Conservation (phyloP, 1,284 basidiomycete species). For the Papiliotrema nemorosa region DNA sequence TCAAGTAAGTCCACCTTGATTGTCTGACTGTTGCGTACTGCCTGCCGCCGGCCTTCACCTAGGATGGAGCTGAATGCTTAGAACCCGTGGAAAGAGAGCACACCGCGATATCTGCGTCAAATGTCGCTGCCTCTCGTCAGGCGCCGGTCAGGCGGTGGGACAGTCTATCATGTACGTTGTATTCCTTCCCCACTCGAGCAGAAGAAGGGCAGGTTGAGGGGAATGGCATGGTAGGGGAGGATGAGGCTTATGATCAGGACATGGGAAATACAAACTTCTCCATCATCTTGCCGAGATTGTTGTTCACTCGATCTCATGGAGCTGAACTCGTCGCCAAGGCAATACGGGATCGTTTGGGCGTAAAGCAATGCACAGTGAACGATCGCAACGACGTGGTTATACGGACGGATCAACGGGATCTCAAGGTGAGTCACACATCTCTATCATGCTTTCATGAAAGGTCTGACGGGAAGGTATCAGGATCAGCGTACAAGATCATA, state of each 20-base stretch:
- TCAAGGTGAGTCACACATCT: slow-evolving; percentile 71
- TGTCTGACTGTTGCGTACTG: neutral
- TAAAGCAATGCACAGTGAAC: slow-evolving; percentile 70
- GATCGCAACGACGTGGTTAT: slow-evolving; percentile 88
- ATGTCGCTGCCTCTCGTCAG: slow-evolving; percentile 74
- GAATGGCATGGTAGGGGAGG: neutral
- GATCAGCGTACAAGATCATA: slow-evolving; percentile 95
- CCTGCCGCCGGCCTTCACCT: neutral
- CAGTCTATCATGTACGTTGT: slow-evolving; percentile 87
- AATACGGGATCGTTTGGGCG: slow-evolving; percentile 63
- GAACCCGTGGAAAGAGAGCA: slow-evolving; percentile 98
- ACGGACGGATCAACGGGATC: slow-evolving; percentile 48
- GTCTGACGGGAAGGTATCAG: slow-evolving; percentile 69
- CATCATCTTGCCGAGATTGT: slow-evolving; percentile 75
- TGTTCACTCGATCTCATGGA: slow-evolving; percentile 77
- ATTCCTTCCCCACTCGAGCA: neutral
- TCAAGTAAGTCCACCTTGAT: slow-evolving; percentile 51
- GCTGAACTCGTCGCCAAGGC: slow-evolving; percentile 75
- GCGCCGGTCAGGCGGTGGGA: slow-evolving; percentile 90
- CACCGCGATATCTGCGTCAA: slow-evolving; percentile 57
- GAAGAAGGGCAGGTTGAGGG: neutral
- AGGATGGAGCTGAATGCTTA: slow-evolving; percentile 43
- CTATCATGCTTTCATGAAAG: neutral
- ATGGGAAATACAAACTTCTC: slow-evolving; percentile 97
- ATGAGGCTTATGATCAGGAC: slow-evolving; percentile 60